Evolutionary conservation across 2,329 filamentous ascomycete genomes (phyloP), one percentile per base, ranked within the genome.

Genomic region (Mycosphaerella arachidis): DNA sequence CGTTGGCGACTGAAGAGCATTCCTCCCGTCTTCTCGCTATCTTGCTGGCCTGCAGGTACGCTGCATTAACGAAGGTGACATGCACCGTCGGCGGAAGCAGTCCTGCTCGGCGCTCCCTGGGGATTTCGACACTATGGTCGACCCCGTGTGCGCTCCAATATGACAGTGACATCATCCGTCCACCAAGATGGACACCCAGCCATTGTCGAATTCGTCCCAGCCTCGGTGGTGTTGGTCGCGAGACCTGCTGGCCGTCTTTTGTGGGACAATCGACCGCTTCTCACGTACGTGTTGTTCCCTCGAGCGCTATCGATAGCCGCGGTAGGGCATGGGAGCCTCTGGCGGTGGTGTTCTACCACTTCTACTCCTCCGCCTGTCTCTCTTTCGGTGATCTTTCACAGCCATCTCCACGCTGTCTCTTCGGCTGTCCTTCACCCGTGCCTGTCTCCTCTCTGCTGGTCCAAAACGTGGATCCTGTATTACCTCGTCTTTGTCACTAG

Each of bases 401-500:
- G 53, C 18, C 37, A 59, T 56, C 16, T 66, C 63, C 30, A 62
- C 62, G 45, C 67, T 69, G 8, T 68, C 67, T 55, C 70, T 58
- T 71, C 75, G 59, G n/a, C 50, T 52, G 64, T 66, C 37, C 68
- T 70, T 56, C 63, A 67, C 59, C 35, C 52, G 50, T 13, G 35
- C 46, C 6, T 18, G 55, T 10, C 40, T 18, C 6, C 31, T 46
- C 29, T 20, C 54, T 3, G 60, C 48, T 9, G 54, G 59, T 13
- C 70, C 69, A 55, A 71, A 70, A 13, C 62, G 53, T 3, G 77
- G 77, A 54, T 76, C 71, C 12, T 68, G 52, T 1, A 80, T 74
- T 40, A 69, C 68, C 16, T 70, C 65, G 30, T 75, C 73, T 16
- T 70, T 64, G 59, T 91, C 86, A 45, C 76, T 75, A 0, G 89